These are phyloP conservation scores for Pseudogymnoascus sp. DNA, from an alignment of 2,329 filamentous ascomycete species.

Conservation along the genomic window DNA sequence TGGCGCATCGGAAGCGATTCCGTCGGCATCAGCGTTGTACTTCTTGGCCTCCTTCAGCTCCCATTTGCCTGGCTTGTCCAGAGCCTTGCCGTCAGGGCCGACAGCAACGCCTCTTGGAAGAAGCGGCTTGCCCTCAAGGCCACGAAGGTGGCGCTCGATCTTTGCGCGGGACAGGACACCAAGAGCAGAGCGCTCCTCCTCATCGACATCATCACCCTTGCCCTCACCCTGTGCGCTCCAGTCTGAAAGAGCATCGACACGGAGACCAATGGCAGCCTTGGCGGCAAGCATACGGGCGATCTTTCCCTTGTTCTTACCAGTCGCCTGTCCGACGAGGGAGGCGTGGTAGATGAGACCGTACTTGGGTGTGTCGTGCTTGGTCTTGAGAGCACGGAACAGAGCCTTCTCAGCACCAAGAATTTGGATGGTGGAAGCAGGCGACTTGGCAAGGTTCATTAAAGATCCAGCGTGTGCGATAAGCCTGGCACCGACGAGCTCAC, in stretches of 20 bases:
- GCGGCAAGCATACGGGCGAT: constrained; percentile 93
- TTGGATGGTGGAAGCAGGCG: constrained; percentile 90
- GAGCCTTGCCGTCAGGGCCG: constrained; percentile 62
- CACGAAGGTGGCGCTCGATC: constrained; percentile 68
- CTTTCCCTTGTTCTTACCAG: constrained; percentile 98
- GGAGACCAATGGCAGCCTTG: constrained; percentile 86
- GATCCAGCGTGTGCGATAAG: constrained; percentile 93
- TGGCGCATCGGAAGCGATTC: constrained; percentile 62
- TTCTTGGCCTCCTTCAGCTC: constrained; percentile 87
- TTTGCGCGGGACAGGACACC: constrained; percentile 66
- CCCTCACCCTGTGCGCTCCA: constrained; percentile 64
- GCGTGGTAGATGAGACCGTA: constrained; percentile 93
- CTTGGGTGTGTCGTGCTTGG: constrained; percentile 97
- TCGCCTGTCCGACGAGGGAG: constrained; percentile 91
- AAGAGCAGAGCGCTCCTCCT: constrained; percentile 80
- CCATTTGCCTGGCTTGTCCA: constrained; percentile 65
- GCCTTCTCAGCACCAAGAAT: constrained; percentile 98
- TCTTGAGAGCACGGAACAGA: constrained; percentile 95
- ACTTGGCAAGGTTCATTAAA: constrained; percentile 90
- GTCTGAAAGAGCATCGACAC: constrained; percentile 81
- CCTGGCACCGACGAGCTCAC: constrained; percentile 87
- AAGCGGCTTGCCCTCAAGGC: constrained; percentile 84
- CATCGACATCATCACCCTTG: constrained; percentile 58
- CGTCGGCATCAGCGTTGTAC: constrained; percentile 93
- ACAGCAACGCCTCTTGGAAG: constrained; percentile 69